phyloP scores from a whole-genome alignment of 768 basidiomycete genomes.

The Boletus eberwhitei region DNA sequence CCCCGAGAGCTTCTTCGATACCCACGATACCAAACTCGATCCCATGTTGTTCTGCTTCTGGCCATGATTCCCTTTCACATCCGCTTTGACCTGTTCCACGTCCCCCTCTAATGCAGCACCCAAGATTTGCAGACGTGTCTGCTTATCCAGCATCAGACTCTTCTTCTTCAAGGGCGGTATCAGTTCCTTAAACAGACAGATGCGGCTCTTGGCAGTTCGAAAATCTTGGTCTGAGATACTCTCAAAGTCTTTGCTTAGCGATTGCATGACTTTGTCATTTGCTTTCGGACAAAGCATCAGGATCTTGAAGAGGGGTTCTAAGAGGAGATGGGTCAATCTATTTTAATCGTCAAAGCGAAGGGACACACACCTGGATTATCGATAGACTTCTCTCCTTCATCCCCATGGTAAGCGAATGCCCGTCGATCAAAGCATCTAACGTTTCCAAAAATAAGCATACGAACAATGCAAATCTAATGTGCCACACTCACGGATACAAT shows the following conservation, averaged over 20 bases:
- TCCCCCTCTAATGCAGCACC: slow-evolving; percentile 3
- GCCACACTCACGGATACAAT: slow-evolving; percentile 22
- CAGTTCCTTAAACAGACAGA: slow-evolving; percentile 12
- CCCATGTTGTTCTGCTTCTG: background rate
- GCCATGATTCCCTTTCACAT: background rate
- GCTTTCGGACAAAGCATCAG: slow-evolving; percentile 15
- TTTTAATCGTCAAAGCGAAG: background rate
- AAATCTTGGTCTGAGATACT: slow-evolving; percentile 12
- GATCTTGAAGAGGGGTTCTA: slow-evolving; percentile 11
- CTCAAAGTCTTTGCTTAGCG: background rate
- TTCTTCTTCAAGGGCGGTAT: background rate
- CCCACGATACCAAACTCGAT: background rate
- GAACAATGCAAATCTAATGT: background rate
- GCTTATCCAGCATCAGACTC: background rate
- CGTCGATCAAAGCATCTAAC: slow-evolving; percentile 16
- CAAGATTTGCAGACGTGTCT: background rate
- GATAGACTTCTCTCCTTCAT: background rate
- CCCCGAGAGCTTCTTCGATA: background rate
- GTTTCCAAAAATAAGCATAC: background rate
- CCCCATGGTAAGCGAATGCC: slow-evolving; percentile 1
- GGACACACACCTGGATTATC: slow-evolving; percentile 3
- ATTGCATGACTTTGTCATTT: background rate
- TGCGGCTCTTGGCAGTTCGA: slow-evolving; percentile 11
- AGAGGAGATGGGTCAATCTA: background rate
- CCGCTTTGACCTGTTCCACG: slow-evolving; percentile 1